Conservation (phyloP, 768 basidiomycete species). For the Trametes maxima region DNA sequence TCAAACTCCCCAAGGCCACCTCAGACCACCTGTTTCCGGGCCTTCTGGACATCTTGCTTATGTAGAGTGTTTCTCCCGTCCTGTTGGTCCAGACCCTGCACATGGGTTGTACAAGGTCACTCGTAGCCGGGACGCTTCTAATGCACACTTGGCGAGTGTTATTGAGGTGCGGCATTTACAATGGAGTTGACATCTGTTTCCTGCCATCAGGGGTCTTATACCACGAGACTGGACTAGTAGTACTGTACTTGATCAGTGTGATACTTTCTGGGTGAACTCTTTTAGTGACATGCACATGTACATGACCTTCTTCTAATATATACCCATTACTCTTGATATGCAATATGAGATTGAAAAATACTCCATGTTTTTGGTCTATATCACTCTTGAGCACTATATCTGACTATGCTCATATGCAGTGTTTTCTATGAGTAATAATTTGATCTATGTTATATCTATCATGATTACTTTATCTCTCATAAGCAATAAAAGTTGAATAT, state of each 20-base stretch:
- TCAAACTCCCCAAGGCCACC: constrained; percentile 23
- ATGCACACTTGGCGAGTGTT: not conserved
- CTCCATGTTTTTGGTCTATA: no score
- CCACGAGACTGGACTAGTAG: not conserved
- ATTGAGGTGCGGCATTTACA: not conserved
- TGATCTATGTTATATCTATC: no score
- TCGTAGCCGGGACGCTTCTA: not conserved
- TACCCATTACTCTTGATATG: no score
- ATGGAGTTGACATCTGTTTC: not conserved
- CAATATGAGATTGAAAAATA: no score
- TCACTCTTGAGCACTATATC: no score
- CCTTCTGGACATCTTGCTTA: constrained; percentile 28
- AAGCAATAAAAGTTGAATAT: no score
- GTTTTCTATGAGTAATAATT: no score
- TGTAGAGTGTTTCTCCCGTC: constrained; percentile 33
- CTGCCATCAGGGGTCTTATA: not conserved
- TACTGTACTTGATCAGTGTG: not conserved
- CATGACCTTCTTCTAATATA: constrained; percentile 28
- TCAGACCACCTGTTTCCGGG: not conserved
- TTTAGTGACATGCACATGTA: constrained; percentile 30
- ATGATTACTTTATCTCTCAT: no score
- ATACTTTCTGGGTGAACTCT: not conserved
- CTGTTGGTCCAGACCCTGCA: constrained; percentile 23
- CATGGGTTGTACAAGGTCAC: constrained; percentile 32
- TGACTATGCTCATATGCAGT: no score